Conservation (phyloP, 768 basidiomycete genomes). For the Amanita molliuscula region DNA sequence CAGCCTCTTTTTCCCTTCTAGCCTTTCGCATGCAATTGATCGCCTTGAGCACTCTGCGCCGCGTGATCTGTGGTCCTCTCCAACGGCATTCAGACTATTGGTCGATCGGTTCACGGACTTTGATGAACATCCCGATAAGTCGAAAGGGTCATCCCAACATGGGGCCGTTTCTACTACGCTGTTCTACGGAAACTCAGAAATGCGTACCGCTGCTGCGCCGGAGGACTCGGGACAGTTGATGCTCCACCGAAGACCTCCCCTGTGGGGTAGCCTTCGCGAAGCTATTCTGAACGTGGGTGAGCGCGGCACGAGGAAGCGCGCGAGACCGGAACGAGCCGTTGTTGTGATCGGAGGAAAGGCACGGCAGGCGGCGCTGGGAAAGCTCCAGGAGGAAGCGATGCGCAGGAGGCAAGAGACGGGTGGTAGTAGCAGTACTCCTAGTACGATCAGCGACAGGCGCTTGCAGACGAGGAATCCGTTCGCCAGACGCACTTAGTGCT, state of each 20-base stretch:
- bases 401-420: not conserved
- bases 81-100: constrained; percentile 14
- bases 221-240: no score
- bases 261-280: constrained; percentile 20
- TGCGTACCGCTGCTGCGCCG: no score
- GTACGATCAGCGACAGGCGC: not conserved
- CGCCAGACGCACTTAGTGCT: not conserved
- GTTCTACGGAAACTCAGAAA: not conserved
- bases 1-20: not conserved
- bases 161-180: not conserved
- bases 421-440: not conserved
- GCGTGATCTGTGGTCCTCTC: constrained; percentile 11
- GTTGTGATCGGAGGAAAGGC: constrained; percentile 1
- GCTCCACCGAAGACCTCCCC: constrained; percentile 27
- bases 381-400: not conserved
- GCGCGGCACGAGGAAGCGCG: not conserved
- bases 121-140: not conserved
- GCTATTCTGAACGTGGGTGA: not conserved
- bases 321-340: not conserved
- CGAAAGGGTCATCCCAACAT: not conserved
- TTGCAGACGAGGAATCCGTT: constrained; percentile 1
- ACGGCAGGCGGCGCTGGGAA: not conserved
- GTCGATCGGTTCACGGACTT: constrained; percentile 11
- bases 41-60: not conserved
- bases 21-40: constrained; percentile 1